phyloP scores from a whole-genome alignment of 148 eudicot species.

The Selenicereus undatus region DNA sequence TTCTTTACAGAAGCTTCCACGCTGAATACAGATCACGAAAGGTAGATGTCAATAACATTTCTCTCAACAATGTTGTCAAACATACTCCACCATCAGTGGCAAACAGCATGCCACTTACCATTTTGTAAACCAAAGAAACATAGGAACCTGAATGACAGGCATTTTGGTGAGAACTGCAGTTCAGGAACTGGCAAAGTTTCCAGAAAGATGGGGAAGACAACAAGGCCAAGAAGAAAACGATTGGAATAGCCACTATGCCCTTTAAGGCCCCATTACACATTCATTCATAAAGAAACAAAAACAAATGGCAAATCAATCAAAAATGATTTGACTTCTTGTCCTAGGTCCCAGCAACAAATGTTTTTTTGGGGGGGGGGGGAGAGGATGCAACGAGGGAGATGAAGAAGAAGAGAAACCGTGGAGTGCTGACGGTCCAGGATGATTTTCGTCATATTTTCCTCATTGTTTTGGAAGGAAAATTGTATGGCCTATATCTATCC shows the following conservation, averaged over 20 bases:
- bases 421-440: too few relatives aligned
- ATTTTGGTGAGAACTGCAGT: background rate
- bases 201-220: background rate
- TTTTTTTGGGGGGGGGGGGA: too few relatives aligned
- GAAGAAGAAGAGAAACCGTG: too few relatives aligned
- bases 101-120: background rate
- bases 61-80: background rate
- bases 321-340: too few relatives aligned
- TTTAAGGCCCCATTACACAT: background rate
- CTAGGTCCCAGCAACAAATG: too few relatives aligned
- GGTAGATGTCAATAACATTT: background rate
- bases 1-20: conserved; percentile 53
- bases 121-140: background rate
- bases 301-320: too few relatives aligned
- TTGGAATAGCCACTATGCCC: background rate
- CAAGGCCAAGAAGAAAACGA: background rate
- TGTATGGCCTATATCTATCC: too few relatives aligned
- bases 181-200: background rate
- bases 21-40: conserved; percentile 28
- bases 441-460: too few relatives aligned
- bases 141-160: background rate
- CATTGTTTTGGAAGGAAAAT: too few relatives aligned
- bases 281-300: too few relatives aligned
- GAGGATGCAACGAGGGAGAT: too few relatives aligned
- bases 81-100: background rate